Evolutionary conservation across 345 rosid genomes (phyloP), one percentile per base, ranked within the genome.

Genomic region (Brassica nigra): DNA sequence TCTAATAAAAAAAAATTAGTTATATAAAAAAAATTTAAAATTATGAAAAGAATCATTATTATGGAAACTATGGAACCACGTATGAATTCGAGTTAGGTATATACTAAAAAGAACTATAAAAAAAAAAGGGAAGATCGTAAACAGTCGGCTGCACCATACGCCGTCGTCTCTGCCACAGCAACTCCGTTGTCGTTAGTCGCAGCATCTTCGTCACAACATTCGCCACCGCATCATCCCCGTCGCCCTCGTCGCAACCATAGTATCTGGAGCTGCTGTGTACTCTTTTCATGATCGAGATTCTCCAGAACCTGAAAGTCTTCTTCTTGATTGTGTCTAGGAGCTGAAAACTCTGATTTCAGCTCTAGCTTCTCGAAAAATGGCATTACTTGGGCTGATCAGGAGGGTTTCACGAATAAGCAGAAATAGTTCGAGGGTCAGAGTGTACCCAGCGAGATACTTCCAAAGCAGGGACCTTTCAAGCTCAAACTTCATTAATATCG

Each of bases 371-470:
- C 58, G 34, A 18, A 54, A 66, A 34, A 92, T 88, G 94, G 88
- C 80, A 76, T 36, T 87, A 59, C 27, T 76, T 68, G 85, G 90
- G 71, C 84, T 88, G 73, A 72, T 84, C 82, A 79, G 72, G 79
- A 84, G 86, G 57, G 85, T 79, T 76, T 76, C 76, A 52, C 74
- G 82, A 74, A 30, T 85, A 70, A 42, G 66, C 75, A 42, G 47
- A 75, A 75, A 57, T 65, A 85, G 64, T 39, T 62, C 66, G 78
- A 69, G 80, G 76, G 68, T 36, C 70, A 90, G 80, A 81, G 23
- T 44, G 5, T 66, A 49, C 85, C 83, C 86, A 64, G 73, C 61
- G 8, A 63, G 39, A 7, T 77, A 8, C 78, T n/a, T 74, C 62
- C 88, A 84, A 65, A 62, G 74, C 58, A 86, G 91, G 77, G 74